phyloP scores from a whole-genome alignment of 1,284 basidiomycete genomes.

The Cutaneotrichosporon sp. region DNA sequence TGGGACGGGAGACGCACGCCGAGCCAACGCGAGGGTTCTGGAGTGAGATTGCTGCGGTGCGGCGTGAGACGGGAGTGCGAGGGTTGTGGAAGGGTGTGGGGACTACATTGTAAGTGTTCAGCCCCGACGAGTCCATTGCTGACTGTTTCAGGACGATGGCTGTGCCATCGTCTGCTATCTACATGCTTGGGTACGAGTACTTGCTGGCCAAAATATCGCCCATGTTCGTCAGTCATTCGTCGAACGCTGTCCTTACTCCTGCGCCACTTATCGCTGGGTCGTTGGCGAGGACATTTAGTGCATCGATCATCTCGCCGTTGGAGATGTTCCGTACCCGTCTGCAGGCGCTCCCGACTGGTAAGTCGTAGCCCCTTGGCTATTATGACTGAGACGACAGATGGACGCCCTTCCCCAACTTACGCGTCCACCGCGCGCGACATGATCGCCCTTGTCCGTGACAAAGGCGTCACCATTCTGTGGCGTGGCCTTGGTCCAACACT shows the following conservation, averaged over 20 bases:
- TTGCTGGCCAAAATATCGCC: constrained; percentile 55
- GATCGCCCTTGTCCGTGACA: constrained; percentile 54
- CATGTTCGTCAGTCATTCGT: constrained; percentile 26
- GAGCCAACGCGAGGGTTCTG: constrained; percentile 56
- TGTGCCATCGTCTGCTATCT: constrained; percentile 85
- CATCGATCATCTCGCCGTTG: constrained; percentile 77
- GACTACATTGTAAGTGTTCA: constrained; percentile 65
- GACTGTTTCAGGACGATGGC: constrained; percentile 65
- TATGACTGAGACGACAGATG: constrained; percentile 32
- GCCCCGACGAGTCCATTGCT: neutral
- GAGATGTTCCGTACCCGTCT: constrained; percentile 92
- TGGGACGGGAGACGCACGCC: constrained; percentile 11
- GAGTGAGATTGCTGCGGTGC: constrained; percentile 72
- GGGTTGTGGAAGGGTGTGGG: constrained; percentile 88
- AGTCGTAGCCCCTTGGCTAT: constrained; percentile 9
- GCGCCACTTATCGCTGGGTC: constrained; percentile 80
- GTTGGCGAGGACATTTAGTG: constrained; percentile 71
- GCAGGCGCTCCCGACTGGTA: constrained; percentile 65
- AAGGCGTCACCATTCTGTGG: constrained; percentile 75
- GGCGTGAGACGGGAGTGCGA: constrained; percentile 66
- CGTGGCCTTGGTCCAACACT: constrained; percentile 84
- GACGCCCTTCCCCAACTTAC: constrained; percentile 61
- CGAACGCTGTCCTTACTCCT: constrained; percentile 51
- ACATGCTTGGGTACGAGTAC: constrained; percentile 95
- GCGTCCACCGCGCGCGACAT: constrained; percentile 43